A percentile compares a stretch with the other conserved stretches of the same genome.
phyloP scores from a whole-genome alignment of 2,329 filamentous ascomycete species.

The Acrocalymma vagum region DNA sequence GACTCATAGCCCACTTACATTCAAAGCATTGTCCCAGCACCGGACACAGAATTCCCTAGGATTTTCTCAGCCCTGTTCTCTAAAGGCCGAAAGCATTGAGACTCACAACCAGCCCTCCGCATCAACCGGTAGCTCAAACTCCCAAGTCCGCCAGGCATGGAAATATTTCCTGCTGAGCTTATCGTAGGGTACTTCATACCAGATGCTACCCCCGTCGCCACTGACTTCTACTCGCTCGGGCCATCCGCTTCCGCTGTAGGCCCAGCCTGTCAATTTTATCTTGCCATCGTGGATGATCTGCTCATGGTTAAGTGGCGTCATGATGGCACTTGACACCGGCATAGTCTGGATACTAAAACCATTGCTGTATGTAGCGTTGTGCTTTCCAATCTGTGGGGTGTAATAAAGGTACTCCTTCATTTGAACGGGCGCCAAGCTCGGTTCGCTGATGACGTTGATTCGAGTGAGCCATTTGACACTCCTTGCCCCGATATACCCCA shows the following conservation, averaged over 20 bases:
- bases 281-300: constrained; percentile 67
- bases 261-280: constrained; percentile 62
- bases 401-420: constrained; percentile 74
- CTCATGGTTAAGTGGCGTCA: constrained; percentile 69
- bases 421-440: constrained; percentile 68
- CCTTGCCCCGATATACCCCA: constrained; percentile 73
- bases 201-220: constrained; percentile 68
- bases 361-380: constrained; percentile 67
- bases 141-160: constrained; percentile 72
- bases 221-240: constrained; percentile 70
- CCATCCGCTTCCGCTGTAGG: constrained; percentile 55
- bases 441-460: constrained; percentile 67
- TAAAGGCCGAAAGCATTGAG: not conserved
- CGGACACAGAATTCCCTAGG: constrained; percentile 51
- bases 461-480: constrained; percentile 71
- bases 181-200: constrained; percentile 69
- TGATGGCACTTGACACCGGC: constrained; percentile 74
- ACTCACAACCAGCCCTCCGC: constrained; percentile 54
- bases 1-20: constrained; percentile 32
- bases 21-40: constrained; percentile 57
- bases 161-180: constrained; percentile 70
- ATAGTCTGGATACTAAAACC: constrained; percentile 76
- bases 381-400: constrained; percentile 72
- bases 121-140: constrained; percentile 67
- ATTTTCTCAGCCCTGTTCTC: constrained; percentile 3